Base-by-base conservation (phyloP, 805 yeast species). In the Spencermartinsiella europaea region DNA sequence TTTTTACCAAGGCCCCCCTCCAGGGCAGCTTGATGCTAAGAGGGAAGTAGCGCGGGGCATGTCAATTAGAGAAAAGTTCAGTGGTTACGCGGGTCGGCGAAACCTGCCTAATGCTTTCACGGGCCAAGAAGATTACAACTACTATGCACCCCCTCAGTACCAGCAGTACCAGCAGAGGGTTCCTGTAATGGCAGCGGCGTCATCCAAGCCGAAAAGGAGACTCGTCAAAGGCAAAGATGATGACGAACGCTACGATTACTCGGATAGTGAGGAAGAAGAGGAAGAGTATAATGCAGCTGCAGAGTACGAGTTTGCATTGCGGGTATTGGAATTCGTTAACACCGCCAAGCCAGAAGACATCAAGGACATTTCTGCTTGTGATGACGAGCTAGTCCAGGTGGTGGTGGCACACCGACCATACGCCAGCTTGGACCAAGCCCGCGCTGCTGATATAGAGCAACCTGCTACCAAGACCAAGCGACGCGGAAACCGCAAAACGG, bases 271-370 rank as follows among this genome's bases (percentile, higher is more conserved):
- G 28, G 75, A 69, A 31, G 74, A 69, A n/a, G 81, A 72, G 40
- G 53, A 57, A 35, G 65, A 64, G 34, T 80, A 77, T 50, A 79
- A 72, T 16, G 63, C 72, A 57, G 79, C 78, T 16, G 64, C 55
- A 10, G 65, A 65, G 16, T 65, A 61, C 19, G 68, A 60, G 65
- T 80, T 83, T 52, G 90, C 83, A 57, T 71, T 71, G 14, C 80
- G 86, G 49, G 77, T 88, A 21, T 67, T 90, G 40, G 77, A 80
- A 38, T 89, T 93, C 56, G 71, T 91, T 52, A 93, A 93, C 64
- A 76, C 79, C 10, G 91, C 95, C 1, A 77, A 85, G 14, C 71
- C 70, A 1, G 77, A 80, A 46, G 96, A 90, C 61, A 69, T 93
- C 38, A 76, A 83, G 8, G 98, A 91, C 66, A 79, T 90, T 27